Evolutionary conservation across 163 green algal species (phyloP).

Genomic region (Botryococcus braunii): DNA sequence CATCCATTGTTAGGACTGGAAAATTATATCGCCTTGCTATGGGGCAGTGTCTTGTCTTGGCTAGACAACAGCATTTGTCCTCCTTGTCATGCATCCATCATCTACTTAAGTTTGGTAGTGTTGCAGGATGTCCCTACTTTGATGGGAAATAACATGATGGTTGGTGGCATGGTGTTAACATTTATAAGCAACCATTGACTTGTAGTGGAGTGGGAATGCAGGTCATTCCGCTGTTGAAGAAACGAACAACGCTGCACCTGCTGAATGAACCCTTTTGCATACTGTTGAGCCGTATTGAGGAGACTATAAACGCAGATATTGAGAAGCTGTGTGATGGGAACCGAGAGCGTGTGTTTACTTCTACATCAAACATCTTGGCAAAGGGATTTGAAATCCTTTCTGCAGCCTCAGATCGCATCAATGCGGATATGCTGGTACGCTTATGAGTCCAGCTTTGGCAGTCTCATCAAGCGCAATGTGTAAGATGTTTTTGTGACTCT

Average conservation of each 20-base stretch:
- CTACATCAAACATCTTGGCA: neutral
- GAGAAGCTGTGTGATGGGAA: conserved; percentile 15
- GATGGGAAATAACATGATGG: too few species aligned
- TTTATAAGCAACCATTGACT: neutral
- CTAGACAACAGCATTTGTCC: too few species aligned
- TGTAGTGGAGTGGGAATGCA: neutral
- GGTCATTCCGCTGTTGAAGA: neutral
- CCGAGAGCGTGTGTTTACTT: conserved; percentile 19
- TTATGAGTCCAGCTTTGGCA: conserved; percentile 1
- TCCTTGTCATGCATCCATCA: too few species aligned
- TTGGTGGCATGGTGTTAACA: too few species aligned
- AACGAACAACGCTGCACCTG: neutral
- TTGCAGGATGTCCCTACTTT: too few species aligned
- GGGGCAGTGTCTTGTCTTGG: too few species aligned
- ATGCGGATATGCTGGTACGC: neutral
- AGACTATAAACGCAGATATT: neutral
- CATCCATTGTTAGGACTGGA: too few species aligned
- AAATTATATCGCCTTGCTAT: too few species aligned
- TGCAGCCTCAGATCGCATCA: neutral
- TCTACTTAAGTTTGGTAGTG: too few species aligned
- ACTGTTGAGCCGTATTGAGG: conserved; percentile 6
- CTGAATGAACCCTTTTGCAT: neutral
- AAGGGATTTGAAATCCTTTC: neutral
- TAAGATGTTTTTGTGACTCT: neutral
- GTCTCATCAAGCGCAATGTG: neutral